These are phyloP conservation scores for Kwoniella sp. DNA, from an alignment of 768 basidiomycete species.

Conservation along the genomic window DNA sequence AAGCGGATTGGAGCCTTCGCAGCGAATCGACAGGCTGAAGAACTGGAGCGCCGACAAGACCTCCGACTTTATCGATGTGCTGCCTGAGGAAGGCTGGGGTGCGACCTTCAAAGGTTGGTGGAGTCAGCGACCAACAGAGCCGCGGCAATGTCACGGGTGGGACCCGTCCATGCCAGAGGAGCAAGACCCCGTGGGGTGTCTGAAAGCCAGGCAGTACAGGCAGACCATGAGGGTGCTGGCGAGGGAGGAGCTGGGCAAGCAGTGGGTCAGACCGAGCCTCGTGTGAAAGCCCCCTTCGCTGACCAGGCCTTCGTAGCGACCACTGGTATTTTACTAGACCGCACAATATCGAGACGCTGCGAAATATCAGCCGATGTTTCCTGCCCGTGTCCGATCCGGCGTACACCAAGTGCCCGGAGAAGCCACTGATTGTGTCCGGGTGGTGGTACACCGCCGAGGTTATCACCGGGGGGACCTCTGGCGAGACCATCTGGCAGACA, in stretches of 20 bases:
- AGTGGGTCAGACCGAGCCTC: slow-evolving; percentile 29
- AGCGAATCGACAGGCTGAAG: no score
- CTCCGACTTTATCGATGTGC: background rate
- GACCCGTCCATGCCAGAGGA: slow-evolving; percentile 14
- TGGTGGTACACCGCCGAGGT: slow-evolving; percentile 40
- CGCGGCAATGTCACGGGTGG: slow-evolving; percentile 25
- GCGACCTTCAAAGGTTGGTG: slow-evolving; percentile 4
- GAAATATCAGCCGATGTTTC: slow-evolving; percentile 27
- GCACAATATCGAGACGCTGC: slow-evolving; percentile 24
- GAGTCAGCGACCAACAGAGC: background rate
- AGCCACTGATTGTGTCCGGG: slow-evolving; percentile 35
- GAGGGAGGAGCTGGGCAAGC: slow-evolving; percentile 27
- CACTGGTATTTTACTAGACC: slow-evolving; percentile 35
- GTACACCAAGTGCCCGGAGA: slow-evolving; percentile 22
- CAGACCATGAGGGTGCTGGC: slow-evolving; percentile 32
- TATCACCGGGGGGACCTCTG: slow-evolving; percentile 20
- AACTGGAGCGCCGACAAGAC: background rate
- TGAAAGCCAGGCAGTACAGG: slow-evolving; percentile 36
- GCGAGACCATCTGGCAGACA: slow-evolving; percentile 35
- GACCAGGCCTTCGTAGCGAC: background rate
- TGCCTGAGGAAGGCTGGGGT: background rate
- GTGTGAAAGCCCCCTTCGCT: background rate
- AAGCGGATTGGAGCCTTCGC: no score
- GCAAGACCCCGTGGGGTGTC: slow-evolving; percentile 29
- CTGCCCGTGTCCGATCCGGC: slow-evolving; percentile 13